Base-by-base conservation (phyloP, 2,329 filamentous ascomycete genomes). In the Immersiporthe knoxdaviesiana region DNA sequence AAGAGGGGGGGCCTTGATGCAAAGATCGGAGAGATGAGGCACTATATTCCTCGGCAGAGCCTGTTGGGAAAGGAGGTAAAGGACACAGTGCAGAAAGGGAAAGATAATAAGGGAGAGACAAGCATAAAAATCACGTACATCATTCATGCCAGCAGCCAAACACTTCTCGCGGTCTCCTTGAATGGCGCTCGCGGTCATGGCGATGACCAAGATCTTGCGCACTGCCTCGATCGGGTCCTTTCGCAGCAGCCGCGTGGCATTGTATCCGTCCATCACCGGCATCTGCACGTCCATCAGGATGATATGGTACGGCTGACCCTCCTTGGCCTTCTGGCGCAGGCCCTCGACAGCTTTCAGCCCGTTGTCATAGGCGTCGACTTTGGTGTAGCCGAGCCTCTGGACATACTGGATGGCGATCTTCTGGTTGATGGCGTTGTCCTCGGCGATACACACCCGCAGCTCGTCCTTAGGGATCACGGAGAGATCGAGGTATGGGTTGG, bases 251-350 rank as follows among this genome's bases (percentile, higher is more conserved):
- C 91, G 91, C 0, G 94, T 97, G 1, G 94, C 94, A 79, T 97
- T 92, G 77, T 97, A 97, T 7, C 94, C 94, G 77, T 97, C 94
- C 11, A 97, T 87, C 3, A 97, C 89, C 0, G 94, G 94, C 94
- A 97, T 97, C 80, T 97, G 94, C 3, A 97, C 93, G 77, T 97
- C 94, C 94, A 97, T 97, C 59, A 97, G 86, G 54, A 97, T 91
- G 41, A 97, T 86, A 75, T 97, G 94, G 80, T 97, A 97, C 0
- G 94, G 94, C 11, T 84, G 84, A 1, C 90, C 91, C 72, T 92
- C 90, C 59, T 82, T 84, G 3, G 91, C 91, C 72, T 90, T 91
- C 64, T 87, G 83, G 11, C 91, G 89, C n/a, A 97, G 82, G 0
- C 93, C 94, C 75, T 97, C 92, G 18, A 97, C 91, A 0, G 94